Evolutionary conservation across 352 stramenopile species (phyloP).

Genomic region (Phytophthora foliorum): DNA sequence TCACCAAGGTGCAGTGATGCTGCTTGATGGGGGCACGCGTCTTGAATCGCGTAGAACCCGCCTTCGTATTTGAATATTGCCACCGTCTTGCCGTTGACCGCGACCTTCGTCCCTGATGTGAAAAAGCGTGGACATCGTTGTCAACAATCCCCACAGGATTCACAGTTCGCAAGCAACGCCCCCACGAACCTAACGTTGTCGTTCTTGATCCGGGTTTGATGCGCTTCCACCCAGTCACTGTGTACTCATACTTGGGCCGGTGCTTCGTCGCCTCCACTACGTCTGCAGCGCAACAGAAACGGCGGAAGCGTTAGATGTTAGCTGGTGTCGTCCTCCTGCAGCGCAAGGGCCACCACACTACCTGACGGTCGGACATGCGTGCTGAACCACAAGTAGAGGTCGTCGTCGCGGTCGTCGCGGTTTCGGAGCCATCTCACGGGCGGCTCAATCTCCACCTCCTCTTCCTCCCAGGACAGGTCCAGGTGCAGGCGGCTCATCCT

Average conservation of each 20-base stretch:
- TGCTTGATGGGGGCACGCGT: conserved; percentile 83
- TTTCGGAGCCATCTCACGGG: conserved; percentile 19
- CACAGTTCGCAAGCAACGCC: not conserved
- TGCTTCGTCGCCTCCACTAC: conserved; percentile 81
- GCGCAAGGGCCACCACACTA: conserved; percentile 15
- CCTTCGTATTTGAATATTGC: conserved; percentile 87
- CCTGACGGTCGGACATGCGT: conserved; percentile 66
- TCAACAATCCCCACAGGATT: not conserved
- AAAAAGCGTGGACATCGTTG: not conserved
- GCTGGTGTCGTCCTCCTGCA: not conserved
- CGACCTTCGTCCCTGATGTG: conserved; percentile 57
- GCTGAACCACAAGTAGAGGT: conserved; percentile 76
- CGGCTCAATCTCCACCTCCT: conserved; percentile 37
- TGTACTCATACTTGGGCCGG: conserved; percentile 77
- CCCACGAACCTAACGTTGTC: conserved; percentile 61
- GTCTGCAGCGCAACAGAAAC: conserved; percentile 46
- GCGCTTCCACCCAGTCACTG: conserved; percentile 76
- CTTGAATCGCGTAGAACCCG: conserved; percentile 79
- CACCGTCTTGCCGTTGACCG: conserved; percentile 74
- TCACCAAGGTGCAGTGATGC: conserved; percentile 86
- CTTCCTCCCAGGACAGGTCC: conserved; percentile 48
- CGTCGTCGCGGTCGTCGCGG: conserved; percentile 19
- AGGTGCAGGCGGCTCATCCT: conserved; percentile 36
- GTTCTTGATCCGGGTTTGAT: conserved; percentile 73
- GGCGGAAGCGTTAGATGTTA: conserved; percentile 3